Conservation (phyloP, 2,329 filamentous ascomycete species). For the Scopulariopsis brevicaulis region DNA sequence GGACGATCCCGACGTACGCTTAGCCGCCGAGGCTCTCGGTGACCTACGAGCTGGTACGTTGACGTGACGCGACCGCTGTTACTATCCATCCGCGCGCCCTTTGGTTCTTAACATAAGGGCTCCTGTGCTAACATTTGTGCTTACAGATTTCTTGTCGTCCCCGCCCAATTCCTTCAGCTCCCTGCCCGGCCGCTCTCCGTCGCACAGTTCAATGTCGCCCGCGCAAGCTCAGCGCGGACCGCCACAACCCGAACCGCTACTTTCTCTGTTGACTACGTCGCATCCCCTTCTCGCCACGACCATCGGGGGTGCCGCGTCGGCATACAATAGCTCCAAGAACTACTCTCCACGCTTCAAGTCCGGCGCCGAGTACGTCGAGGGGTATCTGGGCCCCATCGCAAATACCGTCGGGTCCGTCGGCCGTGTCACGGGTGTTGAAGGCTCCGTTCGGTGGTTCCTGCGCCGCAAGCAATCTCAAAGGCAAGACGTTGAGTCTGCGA, state of each 20-base stretch:
- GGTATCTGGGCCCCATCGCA: constrained; percentile 74
- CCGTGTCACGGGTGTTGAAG: constrained; percentile 77
- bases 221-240: constrained; percentile 2
- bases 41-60: constrained; percentile 60
- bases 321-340: constrained; percentile 80
- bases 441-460: constrained; percentile 75
- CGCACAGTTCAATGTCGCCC: constrained; percentile 18
- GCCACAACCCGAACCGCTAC: constrained; percentile 51
- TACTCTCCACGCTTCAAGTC: constrained; percentile 82
- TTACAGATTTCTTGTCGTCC: constrained; percentile 55
- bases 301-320: constrained; percentile 73
- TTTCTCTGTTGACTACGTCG: constrained; percentile 77
- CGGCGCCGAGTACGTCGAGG: constrained; percentile 84
- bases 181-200: constrained; percentile 22
- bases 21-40: constrained; percentile 66
- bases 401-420: constrained; percentile 79
- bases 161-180: constrained; percentile 35
- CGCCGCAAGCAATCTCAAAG: constrained; percentile 36
- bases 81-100: background rate
- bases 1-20: constrained; percentile 55
- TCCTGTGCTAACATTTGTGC: background rate
- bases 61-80: background rate
- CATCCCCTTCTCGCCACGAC: constrained; percentile 79
- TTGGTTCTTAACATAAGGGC: background rate
- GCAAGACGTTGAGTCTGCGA: constrained; percentile 33